Evolutionary conservation across 176 grass and related monocot species (phyloP).

Genomic region (Thinopyrum elongatum): DNA sequence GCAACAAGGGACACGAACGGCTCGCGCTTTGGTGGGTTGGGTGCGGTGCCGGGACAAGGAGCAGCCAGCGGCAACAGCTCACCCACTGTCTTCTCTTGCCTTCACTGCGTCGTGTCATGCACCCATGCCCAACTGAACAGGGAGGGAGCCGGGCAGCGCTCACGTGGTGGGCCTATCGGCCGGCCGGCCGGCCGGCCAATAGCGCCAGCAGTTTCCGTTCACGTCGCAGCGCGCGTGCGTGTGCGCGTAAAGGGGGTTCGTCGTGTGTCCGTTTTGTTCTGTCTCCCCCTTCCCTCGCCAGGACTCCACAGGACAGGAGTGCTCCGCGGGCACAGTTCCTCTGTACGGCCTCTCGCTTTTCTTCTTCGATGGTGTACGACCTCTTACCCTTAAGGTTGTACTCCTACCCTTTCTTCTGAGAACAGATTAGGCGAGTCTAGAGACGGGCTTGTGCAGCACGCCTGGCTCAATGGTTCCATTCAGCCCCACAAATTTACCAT

Average conservation of each 20-base stretch:
- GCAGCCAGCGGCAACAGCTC: not conserved
- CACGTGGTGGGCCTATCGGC: not conserved
- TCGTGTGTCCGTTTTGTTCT: slow-evolving; percentile 6
- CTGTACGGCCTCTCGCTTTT: not conserved
- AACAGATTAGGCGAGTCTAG: too few relatives aligned
- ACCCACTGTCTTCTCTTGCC: not conserved
- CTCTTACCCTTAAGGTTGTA: too few relatives aligned
- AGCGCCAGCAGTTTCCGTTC: not conserved
- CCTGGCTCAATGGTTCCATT: too few relatives aligned
- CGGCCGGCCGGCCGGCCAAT: not conserved
- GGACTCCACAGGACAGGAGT: not conserved
- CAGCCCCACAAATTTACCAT: too few relatives aligned
- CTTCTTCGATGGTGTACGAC: not conserved
- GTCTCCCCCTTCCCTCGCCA: not conserved
- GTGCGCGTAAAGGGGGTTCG: not conserved
- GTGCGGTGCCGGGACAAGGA: not conserved
- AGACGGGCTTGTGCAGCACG: too few relatives aligned
- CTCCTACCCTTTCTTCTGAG: too few relatives aligned
- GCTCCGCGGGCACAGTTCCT: not conserved
- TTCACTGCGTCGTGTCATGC: not conserved
- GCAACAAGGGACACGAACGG: not conserved
- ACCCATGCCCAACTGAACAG: not conserved
- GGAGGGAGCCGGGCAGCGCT: not conserved
- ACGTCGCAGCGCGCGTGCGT: not conserved
- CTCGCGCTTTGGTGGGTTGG: not conserved